These are phyloP conservation scores for Tulasnella sp. DNA, from an alignment of 768 basidiomycete species.

Conservation along the genomic window DNA sequence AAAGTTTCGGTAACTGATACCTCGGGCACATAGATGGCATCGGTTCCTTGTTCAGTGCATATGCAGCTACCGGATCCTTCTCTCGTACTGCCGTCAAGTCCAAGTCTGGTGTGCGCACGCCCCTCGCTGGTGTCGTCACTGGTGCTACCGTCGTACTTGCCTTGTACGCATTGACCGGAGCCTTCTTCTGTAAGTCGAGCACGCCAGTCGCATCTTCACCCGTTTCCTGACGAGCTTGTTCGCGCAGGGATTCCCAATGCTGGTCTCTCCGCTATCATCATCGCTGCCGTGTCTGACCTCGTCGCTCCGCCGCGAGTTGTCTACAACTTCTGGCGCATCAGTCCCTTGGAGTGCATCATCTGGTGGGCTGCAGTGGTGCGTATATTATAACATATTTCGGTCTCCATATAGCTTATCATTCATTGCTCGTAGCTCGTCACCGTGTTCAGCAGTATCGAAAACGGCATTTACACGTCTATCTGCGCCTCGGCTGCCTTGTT, in stretches of 20 bases:
- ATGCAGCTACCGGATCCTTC: conserved; percentile 96
- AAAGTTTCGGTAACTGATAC: background rate
- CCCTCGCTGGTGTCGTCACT: conserved; percentile 73
- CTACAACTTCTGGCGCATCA: conserved; percentile 86
- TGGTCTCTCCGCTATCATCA: conserved; percentile 81
- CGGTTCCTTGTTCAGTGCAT: conserved; percentile 80
- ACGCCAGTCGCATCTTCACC: conserved; percentile 31
- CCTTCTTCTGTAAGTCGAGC: conserved; percentile 71
- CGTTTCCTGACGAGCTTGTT: conserved; percentile 16
- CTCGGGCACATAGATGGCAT: conserved; percentile 40
- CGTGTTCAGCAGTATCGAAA: conserved; percentile 86
- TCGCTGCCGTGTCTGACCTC: conserved; percentile 42
- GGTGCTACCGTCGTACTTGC: conserved; percentile 85
- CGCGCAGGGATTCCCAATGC: conserved; percentile 31
- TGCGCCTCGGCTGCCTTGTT: conserved; percentile 66
- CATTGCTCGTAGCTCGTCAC: conserved; percentile 42
- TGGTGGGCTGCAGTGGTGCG: conserved; percentile 64
- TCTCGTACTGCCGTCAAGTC: conserved; percentile 94
- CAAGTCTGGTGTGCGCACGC: conserved; percentile 95
- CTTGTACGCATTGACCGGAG: conserved; percentile 83
- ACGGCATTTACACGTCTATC: conserved; percentile 84
- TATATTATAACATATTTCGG: background rate
- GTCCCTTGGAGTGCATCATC: conserved; percentile 84
- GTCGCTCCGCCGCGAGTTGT: conserved; percentile 73
- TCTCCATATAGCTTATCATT: background rate